These are phyloP conservation scores for Pseudogymnoascus sp. DNA, from an alignment of 2,329 filamentous ascomycete species.

Conservation along the genomic window DNA sequence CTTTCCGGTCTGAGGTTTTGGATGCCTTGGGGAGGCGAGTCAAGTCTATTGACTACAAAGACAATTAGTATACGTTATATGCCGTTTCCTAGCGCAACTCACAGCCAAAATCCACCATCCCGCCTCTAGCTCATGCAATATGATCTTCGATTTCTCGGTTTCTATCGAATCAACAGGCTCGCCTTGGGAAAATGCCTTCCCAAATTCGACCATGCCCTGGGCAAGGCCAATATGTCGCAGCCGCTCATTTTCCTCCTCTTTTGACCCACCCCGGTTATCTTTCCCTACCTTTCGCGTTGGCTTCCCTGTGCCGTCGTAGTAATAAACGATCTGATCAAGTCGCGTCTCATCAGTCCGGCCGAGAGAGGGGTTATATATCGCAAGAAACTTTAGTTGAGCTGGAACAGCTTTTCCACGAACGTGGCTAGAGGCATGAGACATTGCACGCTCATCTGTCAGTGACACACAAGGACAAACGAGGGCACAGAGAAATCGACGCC, in stretches of 20 bases:
- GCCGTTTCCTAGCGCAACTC: conserved; percentile 32
- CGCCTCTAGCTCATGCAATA: conserved; percentile 78
- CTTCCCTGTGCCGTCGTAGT: conserved; percentile 37
- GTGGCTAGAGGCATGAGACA: conserved; percentile 20
- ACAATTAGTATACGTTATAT: conserved; percentile 15
- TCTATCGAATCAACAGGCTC: conserved; percentile 76
- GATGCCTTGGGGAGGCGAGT: conserved; percentile 46
- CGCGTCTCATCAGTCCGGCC: conserved; percentile 54
- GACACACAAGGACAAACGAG: background rate
- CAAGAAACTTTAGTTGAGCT: conserved; percentile 80
- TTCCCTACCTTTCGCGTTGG: conserved; percentile 22
- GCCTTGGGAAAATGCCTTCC: conserved; percentile 74
- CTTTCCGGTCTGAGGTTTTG: conserved; percentile 28
- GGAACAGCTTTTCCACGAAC: conserved; percentile 38
- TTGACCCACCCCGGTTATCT: conserved; percentile 23
- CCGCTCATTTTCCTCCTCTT: conserved; percentile 73
- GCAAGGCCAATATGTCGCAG: conserved; percentile 90
- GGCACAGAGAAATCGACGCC: background rate
- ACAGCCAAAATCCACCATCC: conserved; percentile 96
- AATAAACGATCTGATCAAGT: conserved; percentile 84
- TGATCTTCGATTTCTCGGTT: conserved; percentile 77
- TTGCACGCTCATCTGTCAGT: conserved; percentile 18
- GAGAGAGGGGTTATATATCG: conserved; percentile 89
- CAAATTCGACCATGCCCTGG: conserved; percentile 93
- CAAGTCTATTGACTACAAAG: conserved; percentile 65